Evolutionary conservation across 129 eudicot genomes (phyloP), one percentile per base, ranked within the genome.

Genomic region (Sambucus nigra): DNA sequence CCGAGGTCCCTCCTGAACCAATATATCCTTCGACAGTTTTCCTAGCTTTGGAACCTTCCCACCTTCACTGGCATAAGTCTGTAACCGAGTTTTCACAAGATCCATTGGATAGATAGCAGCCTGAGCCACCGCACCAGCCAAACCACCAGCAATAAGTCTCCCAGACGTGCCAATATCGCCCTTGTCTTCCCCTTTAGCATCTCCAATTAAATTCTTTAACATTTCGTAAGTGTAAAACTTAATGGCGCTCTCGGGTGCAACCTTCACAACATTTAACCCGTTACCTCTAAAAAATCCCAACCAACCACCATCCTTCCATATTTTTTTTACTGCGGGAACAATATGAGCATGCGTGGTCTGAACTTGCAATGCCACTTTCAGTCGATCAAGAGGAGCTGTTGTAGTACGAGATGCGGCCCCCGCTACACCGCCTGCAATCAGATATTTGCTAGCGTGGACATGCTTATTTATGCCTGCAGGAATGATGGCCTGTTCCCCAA

Each of bases 171-270:
- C 97, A 1, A 89, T 74, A 60, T 84, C 83, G n/a, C 42, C 78
- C 59, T 73, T 73, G 12, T 72, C 74, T 50, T 56, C 84, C 22
- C 94, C 87, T 31, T 62, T 64, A 27, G 41, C 22, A 35, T 64
- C 73, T 26, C 80, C 87, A 17, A 89, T 79, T 31, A 69, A 33
- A 61, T 62, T 71, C 67, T 91, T 91, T 44, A 85, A 28, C 83
- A 79, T 58, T 62, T 91, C 98, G 14, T 85, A 91, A 19, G 94
- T 62, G 69, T 91, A 91, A 49, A 91, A 85, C 65, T 78, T 91
- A 47, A 91, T 89, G 38, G 98, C 98, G 49, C 94, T 89, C 73
- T 89, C 98, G 12, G 98, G 98, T 29, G 95, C 98, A 51, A 89
- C 98, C 76, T 89, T 89, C 55, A 85, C 20, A 22, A 85, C 94